Base-by-base conservation (phyloP, 139 green algal genomes). In the Closterium sp. region DNA sequence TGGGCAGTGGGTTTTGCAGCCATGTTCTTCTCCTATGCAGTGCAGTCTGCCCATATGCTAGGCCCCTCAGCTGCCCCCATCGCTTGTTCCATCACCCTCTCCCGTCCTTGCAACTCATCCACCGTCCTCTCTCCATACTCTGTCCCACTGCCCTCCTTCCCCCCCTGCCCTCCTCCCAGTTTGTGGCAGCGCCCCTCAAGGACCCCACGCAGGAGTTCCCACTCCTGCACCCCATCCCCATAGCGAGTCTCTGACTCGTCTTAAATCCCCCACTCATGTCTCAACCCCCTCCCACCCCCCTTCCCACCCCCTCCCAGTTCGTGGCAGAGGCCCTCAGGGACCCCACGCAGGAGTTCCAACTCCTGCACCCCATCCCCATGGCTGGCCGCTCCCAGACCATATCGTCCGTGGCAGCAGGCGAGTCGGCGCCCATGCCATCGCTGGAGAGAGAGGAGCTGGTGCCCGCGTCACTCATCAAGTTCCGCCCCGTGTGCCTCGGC, bases 361-460 rank as follows among this genome's bases (percentile, higher is more conserved):
- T 94, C 10, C 28, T 84, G 34, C 35, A 93, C 34, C 84, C 91
- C 25, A 35, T 88, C 91, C 91, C 91, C 16, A 92, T 89, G 31
- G 85, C 33, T 9, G 25, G 5, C 85, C 84, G 87, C 12, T 86
- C 87, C 19, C 87, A 43, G 32, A n/a, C 91, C 32, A 92, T 92
- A 9, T 81, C 89, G 12, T 88, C 89, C 23, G 6, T 33, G n/a
- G 33, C 33, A 30, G 89, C 81, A 33, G 35, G 34, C 28, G 10
- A 76, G 6, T 8, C 4, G 10, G 2, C 69, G 2, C 31, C 81
- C 81, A 89, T 89, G 43, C 91, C 88, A 9, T 90, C 88, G 25
- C 84, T 94, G 34, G 88, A 93, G 84, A 89, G 90, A 30, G 91
- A 36, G 28, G 91, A 92, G 34, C 84, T 94, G 28, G 91, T 94